Evolutionary conservation across 208 protist genomes (phyloP).

Genomic region (Naegleria lovaniensis): DNA sequence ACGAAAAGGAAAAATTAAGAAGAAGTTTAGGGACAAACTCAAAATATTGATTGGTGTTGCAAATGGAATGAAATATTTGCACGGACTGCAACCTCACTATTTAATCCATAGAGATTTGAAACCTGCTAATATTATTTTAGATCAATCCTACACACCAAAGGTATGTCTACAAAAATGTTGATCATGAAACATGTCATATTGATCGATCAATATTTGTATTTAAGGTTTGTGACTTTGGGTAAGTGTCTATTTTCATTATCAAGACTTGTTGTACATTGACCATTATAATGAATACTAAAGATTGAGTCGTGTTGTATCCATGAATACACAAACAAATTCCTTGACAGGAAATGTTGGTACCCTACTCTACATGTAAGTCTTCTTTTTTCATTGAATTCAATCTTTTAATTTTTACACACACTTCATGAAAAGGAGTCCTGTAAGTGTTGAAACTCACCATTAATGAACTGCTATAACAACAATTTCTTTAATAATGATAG

Average conservation of each 20-base stretch:
- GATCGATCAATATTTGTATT: no score
- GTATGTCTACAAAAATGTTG: no score
- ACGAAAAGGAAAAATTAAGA: neutral
- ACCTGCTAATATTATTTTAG: neutral
- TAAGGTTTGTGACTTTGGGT: neutral
- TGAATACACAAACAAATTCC: neutral
- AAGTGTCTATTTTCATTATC: no score
- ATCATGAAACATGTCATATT: no score
- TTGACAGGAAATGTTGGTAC: neutral
- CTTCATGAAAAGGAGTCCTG: no score
- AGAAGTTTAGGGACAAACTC: neutral
- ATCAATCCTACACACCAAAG: neutral
- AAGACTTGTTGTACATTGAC: no score
- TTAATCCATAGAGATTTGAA: neutral
- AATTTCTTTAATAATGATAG: no score
- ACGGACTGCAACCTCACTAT: neutral
- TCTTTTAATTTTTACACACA: no score
- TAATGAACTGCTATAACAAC: no score
- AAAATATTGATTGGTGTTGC: neutral
- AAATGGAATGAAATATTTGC: constrained; percentile 12
- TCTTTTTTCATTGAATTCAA: no score
- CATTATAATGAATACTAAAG: no score
- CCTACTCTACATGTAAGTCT: neutral
- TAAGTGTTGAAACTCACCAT: no score
- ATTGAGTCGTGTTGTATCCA: neutral